Base-by-base conservation (phyloP, 805 yeast species). In the Candida mattraensis region DNA sequence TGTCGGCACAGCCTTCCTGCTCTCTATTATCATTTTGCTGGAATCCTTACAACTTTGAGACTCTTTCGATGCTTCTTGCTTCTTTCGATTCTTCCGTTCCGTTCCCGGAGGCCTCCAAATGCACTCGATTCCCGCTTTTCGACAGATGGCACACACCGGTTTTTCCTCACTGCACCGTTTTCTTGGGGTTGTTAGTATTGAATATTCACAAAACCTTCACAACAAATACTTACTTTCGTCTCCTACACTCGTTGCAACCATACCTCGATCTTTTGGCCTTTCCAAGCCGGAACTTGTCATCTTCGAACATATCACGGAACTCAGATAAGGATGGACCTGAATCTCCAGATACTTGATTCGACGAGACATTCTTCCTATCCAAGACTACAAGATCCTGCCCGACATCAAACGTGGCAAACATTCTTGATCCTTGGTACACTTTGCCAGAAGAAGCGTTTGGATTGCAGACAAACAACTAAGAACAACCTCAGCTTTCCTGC, bases 111-210 rank as follows among this genome's bases (percentile, higher is more conserved):
- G 11, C 29, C 36, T 34, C 53, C 51, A 47, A 11, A 47, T 43
- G 39, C 70, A 66, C n/a, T 28, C 39, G 5, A 51, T 47, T 10
- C 53, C 49, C 18, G 60, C 40, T 29, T 55, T 59, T 19, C 36
- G 26, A 39, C 76, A 70, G n/a, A 62, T 51, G 0, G 64, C 54
- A 49, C 76, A 70, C 4, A 54, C 47, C 1, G 76, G 76, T 40
- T 60, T 61, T 3, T 44, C 42, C 38, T 69, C 68, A 45, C 70
- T 73, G 47, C 76, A 70, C 25, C 67, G 66, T 49, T 68, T 69
- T 55, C 66, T 68, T 26, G 20, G 22, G 29, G 30, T 28, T 27
- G 46, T 35, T 24, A 20, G 33, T 18, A n/a, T n/a, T n/a, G n/a
- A n/a, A 33, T n/a, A 22, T 9, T 12, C 10, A 19, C 15, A 19